A percentile compares a stretch with the other conserved stretches of the same genome.
Conservation (phyloP, 805 yeast genomes). For the Metschnikowia peoriensis region DNA sequence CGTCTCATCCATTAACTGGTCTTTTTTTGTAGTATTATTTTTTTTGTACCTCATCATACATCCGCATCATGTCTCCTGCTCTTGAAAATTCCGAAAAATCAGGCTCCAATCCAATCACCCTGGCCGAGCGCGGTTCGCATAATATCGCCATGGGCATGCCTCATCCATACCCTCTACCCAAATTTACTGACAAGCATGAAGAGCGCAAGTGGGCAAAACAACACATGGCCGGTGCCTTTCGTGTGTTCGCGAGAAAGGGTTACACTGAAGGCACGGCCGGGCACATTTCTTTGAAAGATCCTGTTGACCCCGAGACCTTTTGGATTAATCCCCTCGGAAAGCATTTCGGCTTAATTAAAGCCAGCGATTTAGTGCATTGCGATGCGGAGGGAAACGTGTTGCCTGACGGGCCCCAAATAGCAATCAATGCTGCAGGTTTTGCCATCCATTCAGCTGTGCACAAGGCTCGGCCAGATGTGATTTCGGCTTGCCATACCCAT, state of each 20-base stretch:
- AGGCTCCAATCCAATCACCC: constrained; percentile 36
- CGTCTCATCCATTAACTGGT: too few species aligned
- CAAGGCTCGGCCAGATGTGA: constrained; percentile 65
- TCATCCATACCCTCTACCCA: constrained; percentile 52
- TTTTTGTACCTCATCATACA: not conserved
- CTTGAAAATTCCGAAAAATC: not conserved
- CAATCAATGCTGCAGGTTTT: constrained; percentile 69
- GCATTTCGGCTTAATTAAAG: constrained; percentile 54
- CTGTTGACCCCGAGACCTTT: constrained; percentile 73
- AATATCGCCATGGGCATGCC: constrained; percentile 55
- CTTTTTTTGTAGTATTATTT: too few species aligned
- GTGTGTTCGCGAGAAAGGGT: constrained; percentile 77
- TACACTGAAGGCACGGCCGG: constrained; percentile 81
- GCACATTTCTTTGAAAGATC: constrained; percentile 83
- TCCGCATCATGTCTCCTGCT: not conserved
- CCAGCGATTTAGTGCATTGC: constrained; percentile 42
- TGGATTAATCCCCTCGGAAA: constrained; percentile 90
- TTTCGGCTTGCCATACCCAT: constrained; percentile 73
- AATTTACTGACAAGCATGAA: constrained; percentile 45
- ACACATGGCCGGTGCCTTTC: constrained; percentile 84
- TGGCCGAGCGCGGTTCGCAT: constrained; percentile 50
- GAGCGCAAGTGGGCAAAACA: constrained; percentile 57
- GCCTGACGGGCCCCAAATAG: constrained; percentile 52
- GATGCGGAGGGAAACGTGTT: constrained; percentile 63
- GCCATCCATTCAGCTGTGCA: constrained; percentile 67